Evolutionary conservation across 1,284 basidiomycete species (phyloP), one percentile per base, ranked within the genome.

Genomic region (Anthracocystis setariae): DNA sequence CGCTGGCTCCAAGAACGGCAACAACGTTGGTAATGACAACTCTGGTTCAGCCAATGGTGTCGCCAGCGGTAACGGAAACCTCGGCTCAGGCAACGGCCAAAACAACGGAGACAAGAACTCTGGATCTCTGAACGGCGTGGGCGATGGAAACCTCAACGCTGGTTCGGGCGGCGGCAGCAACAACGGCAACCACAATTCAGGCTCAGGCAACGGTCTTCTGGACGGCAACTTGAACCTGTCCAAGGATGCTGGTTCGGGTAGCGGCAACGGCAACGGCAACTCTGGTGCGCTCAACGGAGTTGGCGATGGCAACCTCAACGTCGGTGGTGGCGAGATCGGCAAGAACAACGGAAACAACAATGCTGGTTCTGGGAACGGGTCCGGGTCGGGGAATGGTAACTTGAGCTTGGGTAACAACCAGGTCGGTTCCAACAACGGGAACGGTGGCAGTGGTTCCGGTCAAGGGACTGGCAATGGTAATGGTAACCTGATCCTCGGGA

Each of bases 261-360:
- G 52, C 24, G 62, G 62, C 39, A 65, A 65, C 51, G 37, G 37
- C 46, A 65, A 62, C 53, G 18, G 37, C 46, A 65, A 62, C 53
- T 13, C 33, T 10, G 62, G 62, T 7, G 18, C 51, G 1, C 35
- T 32, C 29, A 66, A 66, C 46, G 63, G 63, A 27, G 47, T 66
- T 35, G 51, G 29, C 12, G 57, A 48, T 46, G 57, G 64, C 2
- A 67, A 61, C 33, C 35, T 29, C 44, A 66, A 66, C 42, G 23
- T 45, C 12, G 46, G 46, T 23, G 46, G 46, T 5, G 46, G 46
- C 25, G 23, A 15, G 13, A 38, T 48, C 13, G 64, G 64, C 12
- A 29, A 39, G 15, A 27, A 37, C 49, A 67, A 68, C 18, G 65
- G 65, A 3, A 62, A 62, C 46, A 23, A 32, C 29, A 62, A 62